Evolutionary conservation across 768 basidiomycete species (phyloP), one percentile per base, ranked within the genome.

Genomic region (Dentipellis fragilis): DNA sequence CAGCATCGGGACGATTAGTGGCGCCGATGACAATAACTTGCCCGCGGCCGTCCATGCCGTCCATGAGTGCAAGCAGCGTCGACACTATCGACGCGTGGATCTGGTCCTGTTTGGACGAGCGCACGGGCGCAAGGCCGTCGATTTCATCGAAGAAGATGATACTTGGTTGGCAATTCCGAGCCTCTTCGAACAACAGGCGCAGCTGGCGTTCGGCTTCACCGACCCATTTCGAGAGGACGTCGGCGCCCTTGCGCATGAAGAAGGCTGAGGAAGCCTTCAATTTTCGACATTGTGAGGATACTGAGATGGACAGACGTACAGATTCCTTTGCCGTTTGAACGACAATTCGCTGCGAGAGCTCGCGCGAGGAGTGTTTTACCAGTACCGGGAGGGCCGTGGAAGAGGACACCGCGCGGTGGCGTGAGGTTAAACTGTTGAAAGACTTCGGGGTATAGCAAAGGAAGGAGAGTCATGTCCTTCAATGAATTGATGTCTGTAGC

Each of bases 61-160:
- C 96, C 96, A 98, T 98, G 46, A 98, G 77, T 2, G 96, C 95
- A 2, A 99, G 76, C 9, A 98, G 77, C 0, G 96, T 98, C 51
- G 89, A 92, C 7, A 99, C 96, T 60, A 99, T 93, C 29, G 90
- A 93, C 1, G 96, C 96, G 66, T 98, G 96, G 54, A 98, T 97
- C 70, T 99, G 95, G 67, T 98, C 96, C 64, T 97, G 96, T 65
- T 98, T 97, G 16, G 91, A 89, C n/a, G 93, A 95, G 48, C 96
- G 86, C 2, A 98, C 95, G 1, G 96, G 96, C 11, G 96, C 96
- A 17, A 99, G 82, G 60, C 95, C 96, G 66, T 99, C 96, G 62
- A 99, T 98, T 72, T 99, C 96, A 66, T 99, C 96, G 68, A 99
- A 98, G 74, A 99, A 99, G 66, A 99, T 98, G 70, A 98, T 98